A percentile compares a stretch with the other conserved stretches of the same genome.
These are phyloP conservation scores for Staphylotrichum longicolle DNA, from an alignment of 495 filamentous ascomycete species.

Conservation along the genomic window DNA sequence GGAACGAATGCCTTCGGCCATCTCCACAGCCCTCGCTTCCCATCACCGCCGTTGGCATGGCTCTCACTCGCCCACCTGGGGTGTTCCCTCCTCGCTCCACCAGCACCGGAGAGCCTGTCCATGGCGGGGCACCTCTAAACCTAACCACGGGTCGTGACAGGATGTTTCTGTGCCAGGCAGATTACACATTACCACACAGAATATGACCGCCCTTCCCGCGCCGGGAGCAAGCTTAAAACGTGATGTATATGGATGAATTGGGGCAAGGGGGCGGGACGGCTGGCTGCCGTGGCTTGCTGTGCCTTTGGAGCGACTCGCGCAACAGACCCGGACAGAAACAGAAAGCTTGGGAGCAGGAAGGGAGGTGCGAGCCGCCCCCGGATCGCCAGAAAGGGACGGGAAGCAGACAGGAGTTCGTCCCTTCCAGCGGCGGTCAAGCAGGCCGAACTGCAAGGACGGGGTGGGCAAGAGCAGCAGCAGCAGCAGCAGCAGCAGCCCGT, in stretches of 20 bases:
- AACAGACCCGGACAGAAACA: background rate
- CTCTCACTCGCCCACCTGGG: no score
- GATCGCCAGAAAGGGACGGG: slow-evolving; percentile 18
- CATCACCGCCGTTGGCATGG: background rate
- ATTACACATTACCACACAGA: background rate
- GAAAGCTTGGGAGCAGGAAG: background rate
- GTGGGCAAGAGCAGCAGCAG: background rate
- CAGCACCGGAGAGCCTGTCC: background rate
- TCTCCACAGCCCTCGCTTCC: slow-evolving; percentile 3
- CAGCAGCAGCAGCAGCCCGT: background rate
- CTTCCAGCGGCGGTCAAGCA: slow-evolving; percentile 8
- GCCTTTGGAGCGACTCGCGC: background rate
- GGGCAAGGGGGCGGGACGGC: slow-evolving; percentile 14
- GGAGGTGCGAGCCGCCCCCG: background rate
- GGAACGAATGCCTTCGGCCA: no score
- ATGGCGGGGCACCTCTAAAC: background rate
- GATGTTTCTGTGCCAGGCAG: background rate
- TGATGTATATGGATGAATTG: slow-evolving; percentile 23
- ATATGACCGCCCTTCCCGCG: slow-evolving; percentile 12
- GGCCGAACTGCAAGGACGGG: background rate
- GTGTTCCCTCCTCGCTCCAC: no score
- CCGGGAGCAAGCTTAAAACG: slow-evolving; percentile 9
- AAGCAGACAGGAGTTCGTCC: background rate
- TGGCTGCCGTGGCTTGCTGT: slow-evolving; percentile 15
- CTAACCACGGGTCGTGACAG: no score